Base-by-base conservation (phyloP, 352 stramenopile species). In the Thraustochytrium striatum region DNA sequence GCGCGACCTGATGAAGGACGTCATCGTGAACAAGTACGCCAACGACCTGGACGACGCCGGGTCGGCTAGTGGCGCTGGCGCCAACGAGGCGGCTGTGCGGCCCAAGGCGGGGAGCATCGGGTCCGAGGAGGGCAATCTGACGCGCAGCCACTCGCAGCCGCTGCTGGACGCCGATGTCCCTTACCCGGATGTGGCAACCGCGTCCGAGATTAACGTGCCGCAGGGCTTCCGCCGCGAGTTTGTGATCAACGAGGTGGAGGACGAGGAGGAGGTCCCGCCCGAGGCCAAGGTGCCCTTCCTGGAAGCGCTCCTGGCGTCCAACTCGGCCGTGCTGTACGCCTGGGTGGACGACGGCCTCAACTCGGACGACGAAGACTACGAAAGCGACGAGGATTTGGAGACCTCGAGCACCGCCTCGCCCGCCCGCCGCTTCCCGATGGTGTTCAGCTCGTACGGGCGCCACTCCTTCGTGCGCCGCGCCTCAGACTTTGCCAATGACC, bases 401-500 rank as follows among this genome's bases (percentile, higher is more conserved):
- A 75, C 50, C 5, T 43, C 33, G 1, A 36, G 62, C 41, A 30
- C 61, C 5, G 52, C n/a, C 32, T n/a, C 7, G n/a, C n/a, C 21
- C 44, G 35, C 30, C 33, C 36, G 19, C 5, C 35, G 43, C 65
- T 61, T 55, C 50, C 44, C 65, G 32, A 75, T 75, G 65, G 65
- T 75, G n/a, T 75, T 75, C 8, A 75, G 65, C 65, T 62, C 65
- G 13, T 75, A 75, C 39, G 61, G 44, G 32, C 43, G 65, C 0
- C 52, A 30, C 5, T 62, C 65, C 5, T 9, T 75, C 11, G 21
- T 32, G 65, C 43, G 65, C 3, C 65, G 65, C 52, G 61, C 43
- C 44, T 75, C 65, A 9, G 65, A 75, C 65, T 75, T 75, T 72
- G 32, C 43, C 30, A 75, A 75, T 30, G 65, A 75, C 65, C 41